phyloP scores from a whole-genome alignment of 2,329 filamentous ascomycete species.

The Hymenoscyphus infarciens region DNA sequence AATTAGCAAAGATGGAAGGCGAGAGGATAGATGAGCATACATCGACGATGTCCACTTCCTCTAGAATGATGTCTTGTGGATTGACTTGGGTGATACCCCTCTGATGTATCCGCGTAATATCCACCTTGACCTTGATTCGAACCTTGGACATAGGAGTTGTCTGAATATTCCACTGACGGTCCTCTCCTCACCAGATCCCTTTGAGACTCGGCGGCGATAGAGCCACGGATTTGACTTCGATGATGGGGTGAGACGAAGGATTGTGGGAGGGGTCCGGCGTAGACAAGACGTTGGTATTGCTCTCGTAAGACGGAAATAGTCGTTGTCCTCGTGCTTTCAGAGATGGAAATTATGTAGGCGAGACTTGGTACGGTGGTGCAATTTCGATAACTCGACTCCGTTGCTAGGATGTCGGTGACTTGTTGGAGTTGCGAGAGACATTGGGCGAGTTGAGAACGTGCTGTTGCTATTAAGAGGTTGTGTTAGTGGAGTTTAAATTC shows the following conservation, averaged over 20 bases:
- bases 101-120: too few relatives aligned
- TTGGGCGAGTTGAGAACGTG: slow-evolving; percentile 8
- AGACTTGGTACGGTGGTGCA: slow-evolving; percentile 8
- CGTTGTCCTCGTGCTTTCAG: slow-evolving; percentile 10
- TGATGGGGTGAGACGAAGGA: slow-evolving; percentile 12
- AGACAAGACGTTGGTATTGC: slow-evolving; percentile 14
- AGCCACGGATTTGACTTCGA: slow-evolving; percentile 12
- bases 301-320: slow-evolving; percentile 11
- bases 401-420: not conserved
- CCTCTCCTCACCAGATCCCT: slow-evolving; percentile 13
- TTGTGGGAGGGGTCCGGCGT: not conserved
- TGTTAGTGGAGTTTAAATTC: not conserved
- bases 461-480: not conserved
- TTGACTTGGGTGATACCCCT: too few relatives aligned
- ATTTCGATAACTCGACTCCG: not conserved
- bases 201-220: slow-evolving; percentile 9
- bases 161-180: not conserved
- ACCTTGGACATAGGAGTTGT: too few relatives aligned
- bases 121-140: too few relatives aligned
- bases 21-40: too few relatives aligned
- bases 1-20: too few relatives aligned
- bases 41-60: too few relatives aligned
- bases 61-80: too few relatives aligned
- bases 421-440: slow-evolving; percentile 14
- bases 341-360: slow-evolving; percentile 5